phyloP scores from a whole-genome alignment of 1,284 basidiomycete species.

The Microbotryum lychnidis-dioicae region DNA sequence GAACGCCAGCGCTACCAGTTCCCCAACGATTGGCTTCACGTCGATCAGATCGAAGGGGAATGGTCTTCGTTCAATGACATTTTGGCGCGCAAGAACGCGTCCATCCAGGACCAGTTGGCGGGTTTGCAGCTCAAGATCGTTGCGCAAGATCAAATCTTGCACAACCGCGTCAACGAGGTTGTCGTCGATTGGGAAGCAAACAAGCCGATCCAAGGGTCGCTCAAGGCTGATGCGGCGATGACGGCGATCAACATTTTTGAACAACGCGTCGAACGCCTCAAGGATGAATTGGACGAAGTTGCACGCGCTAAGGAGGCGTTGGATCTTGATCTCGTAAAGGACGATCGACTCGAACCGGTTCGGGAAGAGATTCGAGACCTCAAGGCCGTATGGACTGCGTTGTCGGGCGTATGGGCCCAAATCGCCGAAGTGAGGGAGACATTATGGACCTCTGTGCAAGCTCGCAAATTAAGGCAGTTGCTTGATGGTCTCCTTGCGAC shows the following conservation, averaged over 20 bases:
- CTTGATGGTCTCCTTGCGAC: constrained; percentile 79
- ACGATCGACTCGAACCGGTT: constrained; percentile 84
- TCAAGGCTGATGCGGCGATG: constrained; percentile 91
- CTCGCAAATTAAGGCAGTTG: constrained; percentile 87
- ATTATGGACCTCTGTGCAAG: constrained; percentile 80
- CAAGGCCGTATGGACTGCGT: constrained; percentile 96
- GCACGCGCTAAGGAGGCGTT: constrained; percentile 94
- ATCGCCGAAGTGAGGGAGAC: constrained; percentile 81
- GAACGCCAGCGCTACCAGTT: constrained; percentile 96
- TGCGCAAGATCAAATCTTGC: constrained; percentile 96
- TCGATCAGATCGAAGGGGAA: constrained; percentile 92
- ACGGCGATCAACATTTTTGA: constrained; percentile 92
- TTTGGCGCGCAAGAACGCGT: constrained; percentile 92
- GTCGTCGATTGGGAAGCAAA: constrained; percentile 90
- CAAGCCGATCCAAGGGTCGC: constrained; percentile 88
- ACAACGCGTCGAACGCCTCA: constrained; percentile 73
- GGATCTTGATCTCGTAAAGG: constrained; percentile 80
- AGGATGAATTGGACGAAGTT: constrained; percentile 89
- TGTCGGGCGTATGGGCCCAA: constrained; percentile 94
- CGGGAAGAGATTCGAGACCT: constrained; percentile 92
- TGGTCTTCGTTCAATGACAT: constrained; percentile 99
- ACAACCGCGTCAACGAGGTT: constrained; percentile 84
- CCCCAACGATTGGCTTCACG: constrained; percentile 94
- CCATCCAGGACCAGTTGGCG: constrained; percentile 94
- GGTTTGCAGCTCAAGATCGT: constrained; percentile 96